Conservation (phyloP, 225 moss, liverwort and hornwort species). For the Neckera pumila region DNA sequence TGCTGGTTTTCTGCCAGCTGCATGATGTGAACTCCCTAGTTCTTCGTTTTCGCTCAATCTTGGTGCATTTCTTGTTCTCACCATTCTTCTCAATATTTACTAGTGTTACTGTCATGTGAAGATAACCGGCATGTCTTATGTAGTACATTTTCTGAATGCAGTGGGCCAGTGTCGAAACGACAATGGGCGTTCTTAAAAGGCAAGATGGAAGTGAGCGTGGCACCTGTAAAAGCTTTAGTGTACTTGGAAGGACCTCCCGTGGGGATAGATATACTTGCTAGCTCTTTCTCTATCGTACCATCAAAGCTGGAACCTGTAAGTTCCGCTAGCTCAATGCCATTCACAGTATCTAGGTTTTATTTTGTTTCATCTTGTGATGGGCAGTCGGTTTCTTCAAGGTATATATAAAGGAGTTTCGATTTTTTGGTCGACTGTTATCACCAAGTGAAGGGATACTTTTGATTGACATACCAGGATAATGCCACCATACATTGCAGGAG, state of each 20-base stretch:
- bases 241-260: constrained; percentile 49
- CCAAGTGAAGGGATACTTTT: not conserved
- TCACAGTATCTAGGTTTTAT: not conserved
- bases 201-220: constrained; percentile 31
- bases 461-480: not conserved
- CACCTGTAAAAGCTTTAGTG: constrained; percentile 24
- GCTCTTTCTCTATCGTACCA: constrained; percentile 31
- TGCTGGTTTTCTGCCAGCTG: not conserved
- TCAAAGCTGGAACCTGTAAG: constrained; percentile 25
- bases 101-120: not conserved
- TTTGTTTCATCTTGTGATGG: not conserved
- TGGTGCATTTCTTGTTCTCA: not conserved
- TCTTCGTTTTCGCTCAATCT: not conserved
- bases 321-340: not conserved
- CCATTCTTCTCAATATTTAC: not conserved
- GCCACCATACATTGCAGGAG: constrained; percentile 8
- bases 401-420: not conserved
- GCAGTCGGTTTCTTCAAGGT: not conserved
- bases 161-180: constrained; percentile 34
- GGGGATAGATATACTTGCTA: constrained; percentile 37
- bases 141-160: not conserved
- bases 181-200: constrained; percentile 34
- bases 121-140: not conserved
- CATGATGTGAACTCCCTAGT: not conserved
- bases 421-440: not conserved